Evolutionary conservation across 768 basidiomycete species (phyloP).

Genomic region (Termitomyces sp.): DNA sequence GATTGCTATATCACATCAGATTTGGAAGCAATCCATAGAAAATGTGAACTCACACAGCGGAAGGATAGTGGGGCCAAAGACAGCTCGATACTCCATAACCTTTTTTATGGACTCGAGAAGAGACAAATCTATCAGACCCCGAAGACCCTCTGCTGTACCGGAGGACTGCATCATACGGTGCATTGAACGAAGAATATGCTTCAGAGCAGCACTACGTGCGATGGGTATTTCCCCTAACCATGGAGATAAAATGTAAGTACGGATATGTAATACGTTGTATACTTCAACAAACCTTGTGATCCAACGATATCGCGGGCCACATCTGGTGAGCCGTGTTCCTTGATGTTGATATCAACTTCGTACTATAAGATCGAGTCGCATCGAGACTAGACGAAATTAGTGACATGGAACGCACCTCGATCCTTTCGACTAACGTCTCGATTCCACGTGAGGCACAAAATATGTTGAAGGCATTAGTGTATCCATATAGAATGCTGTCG

Average conservation of each 20-base stretch:
- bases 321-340: slow-evolving; percentile 43
- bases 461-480: slow-evolving; percentile 79
- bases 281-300: slow-evolving; percentile 43
- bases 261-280: not conserved
- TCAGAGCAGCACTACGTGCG: slow-evolving; percentile 74
- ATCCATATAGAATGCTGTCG: slow-evolving; percentile 90
- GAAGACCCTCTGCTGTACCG: slow-evolving; percentile 89
- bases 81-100: slow-evolving; percentile 74
- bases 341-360: slow-evolving; percentile 64
- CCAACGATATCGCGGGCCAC: slow-evolving; percentile 41
- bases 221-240: slow-evolving; percentile 65
- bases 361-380: slow-evolving; percentile 32
- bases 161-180: slow-evolving; percentile 98
- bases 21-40: slow-evolving; percentile 6
- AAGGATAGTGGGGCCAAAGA: slow-evolving; percentile 85
- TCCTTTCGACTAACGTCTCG: slow-evolving; percentile 77
- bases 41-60: slow-evolving; percentile 60
- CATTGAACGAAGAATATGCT: slow-evolving; percentile 86
- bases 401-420: slow-evolving; percentile 57
- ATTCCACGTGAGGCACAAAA: slow-evolving; percentile 86
- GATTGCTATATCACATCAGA: slow-evolving; percentile 50
- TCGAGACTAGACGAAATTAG: slow-evolving; percentile 11
- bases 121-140: slow-evolving; percentile 89
- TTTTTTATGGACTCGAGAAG: slow-evolving; percentile 81
- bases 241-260: not conserved